Conservation (phyloP, 352 stramenopile genomes). For the Phytophthora europaea region DNA sequence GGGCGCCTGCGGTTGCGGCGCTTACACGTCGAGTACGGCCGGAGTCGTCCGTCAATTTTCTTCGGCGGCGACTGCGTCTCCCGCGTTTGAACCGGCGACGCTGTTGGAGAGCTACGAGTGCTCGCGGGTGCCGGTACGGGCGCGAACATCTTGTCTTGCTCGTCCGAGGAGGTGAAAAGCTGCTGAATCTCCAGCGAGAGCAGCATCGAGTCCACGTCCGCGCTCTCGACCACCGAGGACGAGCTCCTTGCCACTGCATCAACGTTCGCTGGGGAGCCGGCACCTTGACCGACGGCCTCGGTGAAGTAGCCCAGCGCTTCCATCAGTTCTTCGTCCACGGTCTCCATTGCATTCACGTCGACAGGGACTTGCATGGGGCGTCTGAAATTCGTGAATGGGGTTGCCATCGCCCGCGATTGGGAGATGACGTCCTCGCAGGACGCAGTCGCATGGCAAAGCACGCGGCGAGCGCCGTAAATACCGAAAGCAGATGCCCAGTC, state of each 20-base stretch:
- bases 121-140: background rate
- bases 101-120: background rate
- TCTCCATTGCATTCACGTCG: background rate
- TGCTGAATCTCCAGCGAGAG: constrained; percentile 35
- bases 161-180: constrained; percentile 7
- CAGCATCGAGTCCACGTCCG: constrained; percentile 27
- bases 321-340: constrained; percentile 33
- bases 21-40: constrained; percentile 31
- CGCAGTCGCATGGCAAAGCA: constrained; percentile 16
- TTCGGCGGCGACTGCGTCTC: constrained; percentile 12
- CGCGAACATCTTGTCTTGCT: background rate
- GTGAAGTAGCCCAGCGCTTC: constrained; percentile 38
- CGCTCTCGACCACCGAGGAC: background rate
- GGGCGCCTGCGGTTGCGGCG: constrained; percentile 36
- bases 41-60: constrained; percentile 31
- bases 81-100: background rate
- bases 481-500: constrained; percentile 5
- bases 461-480: constrained; percentile 1
- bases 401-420: constrained; percentile 15
- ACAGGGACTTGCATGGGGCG: background rate
- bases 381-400: constrained; percentile 27
- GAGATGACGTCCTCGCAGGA: background rate
- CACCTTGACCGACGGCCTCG: constrained; percentile 1
- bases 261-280: background rate
- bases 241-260: background rate